A percentile compares a stretch with the other conserved stretches of the same genome.
Evolutionary conservation across 192 early-diverging fungal species (phyloP).

Genomic region (Podila epicladia): DNA sequence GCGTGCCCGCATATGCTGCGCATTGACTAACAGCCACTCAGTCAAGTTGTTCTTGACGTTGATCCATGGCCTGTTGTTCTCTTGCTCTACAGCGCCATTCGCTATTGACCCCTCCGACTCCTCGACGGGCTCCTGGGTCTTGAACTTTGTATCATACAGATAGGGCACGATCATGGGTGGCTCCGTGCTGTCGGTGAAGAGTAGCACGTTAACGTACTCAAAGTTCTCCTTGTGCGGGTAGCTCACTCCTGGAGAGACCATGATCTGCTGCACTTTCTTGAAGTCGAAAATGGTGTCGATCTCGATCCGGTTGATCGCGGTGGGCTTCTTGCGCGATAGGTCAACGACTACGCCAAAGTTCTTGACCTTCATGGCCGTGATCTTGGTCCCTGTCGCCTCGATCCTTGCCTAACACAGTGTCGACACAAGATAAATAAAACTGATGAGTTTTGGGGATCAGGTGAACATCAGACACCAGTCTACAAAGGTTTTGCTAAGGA

Average conservation of each 20-base stretch:
- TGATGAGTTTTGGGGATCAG: too few species aligned
- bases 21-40: conserved; percentile 67
- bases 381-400: conserved; percentile 32
- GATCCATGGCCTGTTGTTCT: conserved; percentile 50
- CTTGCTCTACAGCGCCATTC: background rate
- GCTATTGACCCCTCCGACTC: conserved; percentile 16
- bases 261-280: conserved; percentile 58
- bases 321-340: conserved; percentile 49
- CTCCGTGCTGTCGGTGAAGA: conserved; percentile 53
- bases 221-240: conserved; percentile 63
- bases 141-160: conserved; percentile 56
- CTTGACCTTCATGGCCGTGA: conserved; percentile 43
- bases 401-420: conserved; percentile 30
- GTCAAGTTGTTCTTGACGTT: conserved; percentile 63
- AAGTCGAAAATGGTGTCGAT: conserved; percentile 53
- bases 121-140: conserved; percentile 51
- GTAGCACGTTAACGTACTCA: conserved; percentile 64
- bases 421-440: too few species aligned
- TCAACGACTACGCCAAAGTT: conserved; percentile 60
- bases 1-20: conserved; percentile 54
- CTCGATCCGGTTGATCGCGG: conserved; percentile 59
- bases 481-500: too few species aligned
- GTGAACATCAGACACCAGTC: too few species aligned
- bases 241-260: conserved; percentile 60
- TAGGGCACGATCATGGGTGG: conserved; percentile 63